Evolutionary conservation across 169 alveolate genomes (phyloP), one percentile per base, ranked within the genome.

Genomic region (Cytauxzoon felis): DNA sequence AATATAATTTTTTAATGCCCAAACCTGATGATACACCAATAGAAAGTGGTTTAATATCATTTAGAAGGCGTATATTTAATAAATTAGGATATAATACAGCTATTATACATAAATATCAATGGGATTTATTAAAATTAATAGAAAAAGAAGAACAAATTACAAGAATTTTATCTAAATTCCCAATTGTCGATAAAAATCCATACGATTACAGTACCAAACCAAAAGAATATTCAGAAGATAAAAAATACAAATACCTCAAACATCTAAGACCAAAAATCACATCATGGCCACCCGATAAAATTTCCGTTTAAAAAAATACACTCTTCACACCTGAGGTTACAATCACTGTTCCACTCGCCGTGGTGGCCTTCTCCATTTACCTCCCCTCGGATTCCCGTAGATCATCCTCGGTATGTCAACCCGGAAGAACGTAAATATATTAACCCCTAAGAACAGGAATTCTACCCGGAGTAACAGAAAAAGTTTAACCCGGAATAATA

Each of bases 251-350:
- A 42, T 87, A 87, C 51, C 24, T 84, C 65, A 88, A 86, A 67
- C 93, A 88, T 52, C 59, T 71, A 67, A 24, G 91, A 23, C 89
- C 90, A 24, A 81, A 67, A 40, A 73, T 88, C 49, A 88, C 88
- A 11, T 62, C 80, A 23, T 88, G 93, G 93, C 93, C 93, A 1
- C 93, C 93, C 1, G 93, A 87, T 36, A 81, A 88, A 53, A 71
- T 88, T 19, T 62, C 84, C 11, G 88, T 88, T 24, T 87, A 82
- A 49, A 26, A 11, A n/a, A n/a, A n/a, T n/a, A 13, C 33, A 30
- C 38, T 26, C 13, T 33, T 43, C 24, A 26, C 2, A 38, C 45
- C 18, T 6, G 4, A n/a, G n/a, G n/a, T n/a, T n/a, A n/a, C n/a
- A n/a, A n/a, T n/a, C n/a, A n/a, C n/a, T n/a, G n/a, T n/a, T n/a